phyloP scores from a whole-genome alignment of 306 rosid genomes.

The Cicer pinnatifidum region DNA sequence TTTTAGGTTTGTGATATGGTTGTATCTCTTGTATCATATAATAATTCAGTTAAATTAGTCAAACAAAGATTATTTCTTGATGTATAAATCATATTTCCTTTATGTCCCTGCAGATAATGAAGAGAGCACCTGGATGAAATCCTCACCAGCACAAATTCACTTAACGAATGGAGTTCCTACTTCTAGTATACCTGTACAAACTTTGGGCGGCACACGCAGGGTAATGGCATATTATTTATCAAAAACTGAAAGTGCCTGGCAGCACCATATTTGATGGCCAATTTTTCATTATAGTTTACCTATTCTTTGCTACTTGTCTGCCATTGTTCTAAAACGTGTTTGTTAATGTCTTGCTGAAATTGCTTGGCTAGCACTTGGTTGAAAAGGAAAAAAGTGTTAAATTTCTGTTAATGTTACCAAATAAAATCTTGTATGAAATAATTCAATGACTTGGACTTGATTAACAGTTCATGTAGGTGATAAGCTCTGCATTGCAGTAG shows the following conservation, averaged over 20 bases:
- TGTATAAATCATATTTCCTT: conserved; percentile 36
- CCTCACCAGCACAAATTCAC: conserved; percentile 55
- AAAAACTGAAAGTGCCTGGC: conserved; percentile 31
- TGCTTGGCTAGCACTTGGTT: conserved; percentile 17
- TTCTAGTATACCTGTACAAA: conserved; percentile 56
- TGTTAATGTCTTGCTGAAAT: conserved; percentile 27
- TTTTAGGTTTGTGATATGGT: conserved; percentile 65
- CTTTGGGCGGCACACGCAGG: conserved; percentile 57
- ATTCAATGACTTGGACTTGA: neutral
- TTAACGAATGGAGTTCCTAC: conserved; percentile 58
- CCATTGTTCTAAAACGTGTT: conserved; percentile 20
- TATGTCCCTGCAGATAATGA: conserved; percentile 64
- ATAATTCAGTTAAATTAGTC: conserved; percentile 36
- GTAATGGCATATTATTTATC: conserved; percentile 47
- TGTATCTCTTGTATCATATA: conserved; percentile 9
- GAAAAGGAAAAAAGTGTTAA: conserved; percentile 10
- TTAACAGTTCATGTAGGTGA: conserved; percentile 5
- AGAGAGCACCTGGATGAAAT: conserved; percentile 55
- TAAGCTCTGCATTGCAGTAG: neutral
- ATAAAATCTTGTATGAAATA: neutral
- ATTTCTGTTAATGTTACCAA: conserved; percentile 10
- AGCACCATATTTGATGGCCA: conserved; percentile 9
- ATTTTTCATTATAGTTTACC: conserved; percentile 19
- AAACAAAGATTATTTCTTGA: conserved; percentile 32
- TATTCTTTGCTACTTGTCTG: conserved; percentile 32